Percentiles rank a stretch among this genome's conserved stretches.
Evolutionary conservation across 2,329 filamentous ascomycete genomes (phyloP).

Genomic region (Colletotrichum spinosum): DNA sequence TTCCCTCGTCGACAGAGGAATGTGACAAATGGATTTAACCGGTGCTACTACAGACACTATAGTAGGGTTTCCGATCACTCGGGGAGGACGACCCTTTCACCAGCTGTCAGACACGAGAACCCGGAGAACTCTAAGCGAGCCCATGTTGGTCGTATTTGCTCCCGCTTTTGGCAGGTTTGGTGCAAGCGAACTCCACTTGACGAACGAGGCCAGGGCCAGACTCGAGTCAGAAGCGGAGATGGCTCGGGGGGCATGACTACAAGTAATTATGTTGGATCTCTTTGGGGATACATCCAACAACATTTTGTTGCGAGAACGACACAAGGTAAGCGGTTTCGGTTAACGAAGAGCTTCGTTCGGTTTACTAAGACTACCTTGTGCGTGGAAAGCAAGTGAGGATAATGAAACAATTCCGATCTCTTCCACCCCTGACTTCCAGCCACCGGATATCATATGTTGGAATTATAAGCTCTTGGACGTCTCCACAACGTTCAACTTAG

Average conservation of each 20-base stretch:
- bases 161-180: slow-evolving; percentile 7
- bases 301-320: neutral
- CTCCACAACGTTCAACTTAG: slow-evolving; percentile 6
- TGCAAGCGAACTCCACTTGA: slow-evolving; percentile 21
- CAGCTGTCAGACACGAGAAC: neutral
- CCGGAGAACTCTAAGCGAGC: slow-evolving; percentile 6
- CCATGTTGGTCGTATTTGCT: neutral
- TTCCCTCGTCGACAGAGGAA: slow-evolving; percentile 3
- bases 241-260: neutral
- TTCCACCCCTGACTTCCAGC: too few relatives aligned
- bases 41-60: too few relatives aligned
- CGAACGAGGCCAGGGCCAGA: slow-evolving; percentile 6
- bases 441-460: neutral
- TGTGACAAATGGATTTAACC: slow-evolving; percentile 7
- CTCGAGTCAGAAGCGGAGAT: slow-evolving; percentile 15
- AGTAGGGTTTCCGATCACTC: neutral
- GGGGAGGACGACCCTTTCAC: neutral
- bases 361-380: too few relatives aligned
- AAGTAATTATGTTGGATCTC: neutral
- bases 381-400: neutral
- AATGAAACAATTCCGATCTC: too few relatives aligned
- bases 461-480: slow-evolving; percentile 9
- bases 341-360: too few relatives aligned
- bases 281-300: neutral
- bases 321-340: neutral